phyloP scores from a whole-genome alignment of 2,329 filamentous ascomycete species.

The Exophiala sp. region DNA sequence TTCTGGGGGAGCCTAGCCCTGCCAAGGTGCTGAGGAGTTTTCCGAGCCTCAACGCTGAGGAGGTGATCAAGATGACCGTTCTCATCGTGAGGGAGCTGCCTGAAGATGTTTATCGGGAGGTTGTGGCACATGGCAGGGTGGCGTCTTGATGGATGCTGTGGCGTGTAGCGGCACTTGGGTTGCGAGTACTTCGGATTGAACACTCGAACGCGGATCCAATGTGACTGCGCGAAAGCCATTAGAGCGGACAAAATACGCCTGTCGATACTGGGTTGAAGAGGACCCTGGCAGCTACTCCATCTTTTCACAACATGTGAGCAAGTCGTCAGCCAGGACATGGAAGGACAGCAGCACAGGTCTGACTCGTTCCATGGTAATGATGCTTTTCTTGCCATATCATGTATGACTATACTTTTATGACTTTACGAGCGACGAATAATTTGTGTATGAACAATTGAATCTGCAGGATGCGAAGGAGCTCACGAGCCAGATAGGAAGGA shows the following conservation, averaged over 20 bases:
- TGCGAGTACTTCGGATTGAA: too few relatives aligned
- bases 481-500: not conserved
- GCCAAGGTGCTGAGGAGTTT: slow-evolving; percentile 88
- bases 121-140: slow-evolving; percentile 69
- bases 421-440: not conserved
- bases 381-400: not conserved
- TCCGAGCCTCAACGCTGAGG: slow-evolving; percentile 73
- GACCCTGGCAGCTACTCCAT: not conserved
- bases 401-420: not conserved
- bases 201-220: not conserved
- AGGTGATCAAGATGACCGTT: slow-evolving; percentile 78
- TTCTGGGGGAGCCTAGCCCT: slow-evolving; percentile 79
- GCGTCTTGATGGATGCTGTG: slow-evolving; percentile 4
- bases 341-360: too few relatives aligned
- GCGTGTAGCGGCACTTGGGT: not conserved
- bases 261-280: not conserved
- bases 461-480: not conserved
- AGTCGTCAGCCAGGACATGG: not conserved
- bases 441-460: not conserved
- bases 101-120: slow-evolving; percentile 81
- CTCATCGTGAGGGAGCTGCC: slow-evolving; percentile 86
- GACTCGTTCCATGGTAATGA: not conserved
- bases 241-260: not conserved
- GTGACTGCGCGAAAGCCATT: not conserved
- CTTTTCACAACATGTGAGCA: not conserved